Evolutionary conservation across 2,329 filamentous ascomycete species (phyloP), one percentile per base, ranked within the genome.

Genomic region (Waltergamsia citrina): DNA sequence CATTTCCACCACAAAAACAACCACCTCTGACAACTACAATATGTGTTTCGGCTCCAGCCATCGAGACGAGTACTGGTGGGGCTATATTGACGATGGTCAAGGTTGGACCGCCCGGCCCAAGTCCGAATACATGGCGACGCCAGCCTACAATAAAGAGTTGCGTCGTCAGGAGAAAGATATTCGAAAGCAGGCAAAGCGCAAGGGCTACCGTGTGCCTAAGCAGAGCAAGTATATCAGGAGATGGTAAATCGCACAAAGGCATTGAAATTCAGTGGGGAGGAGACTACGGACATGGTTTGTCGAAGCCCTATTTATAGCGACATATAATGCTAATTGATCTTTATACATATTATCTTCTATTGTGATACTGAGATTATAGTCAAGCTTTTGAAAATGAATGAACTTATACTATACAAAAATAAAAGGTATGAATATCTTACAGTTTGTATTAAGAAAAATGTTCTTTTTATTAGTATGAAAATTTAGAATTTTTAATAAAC

Each of bases 61-160:
- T 19, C 14, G 30, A 18, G 32, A 34, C 6, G 25, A 29, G 17
- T 12, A 34, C 16, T 33, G 31, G 33, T 40, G 36, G 35, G 38
- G 38, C 6, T 40, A 40, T 30, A 35, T 40, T 16, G 38, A 40
- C 21, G 38, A 40, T 33, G 36, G 36, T 22, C 25, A 38, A 16
- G 38, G 38, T 22, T 40, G 38, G 38, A 38, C 38, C 11, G 38
- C 36, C 24, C 38, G 38, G 1, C 38, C 29, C 10, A 32, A 35
- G 32, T 38, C 35, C 20, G 32, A 40, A 26, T 40, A 40, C 36
- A 38, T 38, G 38, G 23, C 21, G 23, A 35, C 38, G 11, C 38
- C 38, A 7, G 38, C 32, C 11, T 40, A 38, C 22, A 40, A 40
- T 36, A 32, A 19, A 5, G 29, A 32, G 9, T 16, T 32, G 29